Percentiles rank a stretch among this genome's conserved stretches.
phyloP scores from a whole-genome alignment of 108 stramenopile genomes.

The Cyclostephanos invisitatus region DNA sequence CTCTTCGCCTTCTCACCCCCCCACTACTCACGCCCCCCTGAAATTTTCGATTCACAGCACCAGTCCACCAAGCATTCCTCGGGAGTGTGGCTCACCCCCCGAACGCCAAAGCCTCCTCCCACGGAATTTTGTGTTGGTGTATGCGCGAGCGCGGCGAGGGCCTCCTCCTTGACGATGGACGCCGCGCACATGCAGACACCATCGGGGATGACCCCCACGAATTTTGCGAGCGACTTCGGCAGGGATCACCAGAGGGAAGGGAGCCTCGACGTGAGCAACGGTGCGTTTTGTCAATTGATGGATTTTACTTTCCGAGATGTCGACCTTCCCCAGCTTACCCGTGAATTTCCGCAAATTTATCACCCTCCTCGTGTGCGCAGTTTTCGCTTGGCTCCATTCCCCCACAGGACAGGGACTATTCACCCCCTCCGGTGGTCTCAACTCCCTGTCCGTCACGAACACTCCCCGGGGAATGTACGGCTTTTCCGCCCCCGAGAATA shows the following conservation, averaged over 20 bases:
- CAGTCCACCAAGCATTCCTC: background rate
- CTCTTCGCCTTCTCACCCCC: background rate
- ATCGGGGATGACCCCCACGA: constrained; percentile 61
- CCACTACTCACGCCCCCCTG: background rate
- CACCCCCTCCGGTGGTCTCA: constrained; percentile 72
- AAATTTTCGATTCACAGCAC: background rate
- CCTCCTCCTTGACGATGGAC: background rate
- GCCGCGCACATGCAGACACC: background rate
- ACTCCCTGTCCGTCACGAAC: constrained; percentile 54
- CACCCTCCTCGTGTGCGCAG: constrained; percentile 7
- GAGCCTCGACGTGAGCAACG: constrained; percentile 62
- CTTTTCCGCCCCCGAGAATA: constrained; percentile 23
- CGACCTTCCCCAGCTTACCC: background rate
- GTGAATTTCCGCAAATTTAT: background rate
- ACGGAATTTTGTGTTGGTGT: background rate
- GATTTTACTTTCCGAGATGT: background rate
- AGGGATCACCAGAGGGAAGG: constrained; percentile 44
- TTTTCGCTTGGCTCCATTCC: constrained; percentile 81
- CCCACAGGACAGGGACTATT: constrained; percentile 78
- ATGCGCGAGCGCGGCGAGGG: background rate
- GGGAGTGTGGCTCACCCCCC: background rate
- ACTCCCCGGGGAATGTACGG: constrained; percentile 68
- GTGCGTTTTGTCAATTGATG: constrained; percentile 18
- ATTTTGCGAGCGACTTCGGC: constrained; percentile 85
- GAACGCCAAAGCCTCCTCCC: background rate